These are phyloP conservation scores for Rhypophila decipiens DNA, from an alignment of 495 filamentous ascomycete species.

Conservation along the genomic window DNA sequence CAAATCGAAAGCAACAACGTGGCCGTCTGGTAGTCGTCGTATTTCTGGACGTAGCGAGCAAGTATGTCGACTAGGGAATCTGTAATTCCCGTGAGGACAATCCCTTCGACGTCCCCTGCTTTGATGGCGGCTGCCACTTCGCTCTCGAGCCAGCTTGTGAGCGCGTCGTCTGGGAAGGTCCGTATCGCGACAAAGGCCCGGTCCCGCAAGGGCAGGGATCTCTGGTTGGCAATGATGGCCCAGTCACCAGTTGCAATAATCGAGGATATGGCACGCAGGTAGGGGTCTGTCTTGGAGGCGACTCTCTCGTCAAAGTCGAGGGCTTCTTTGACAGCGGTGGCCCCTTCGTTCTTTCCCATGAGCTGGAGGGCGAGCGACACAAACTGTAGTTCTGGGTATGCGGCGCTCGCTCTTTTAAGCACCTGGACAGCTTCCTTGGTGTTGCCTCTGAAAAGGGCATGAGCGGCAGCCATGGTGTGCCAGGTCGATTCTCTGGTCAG, in stretches of 20 bases:
- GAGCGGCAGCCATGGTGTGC: constrained; percentile 75
- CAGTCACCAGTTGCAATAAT: constrained; percentile 85
- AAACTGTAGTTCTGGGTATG: constrained; percentile 44
- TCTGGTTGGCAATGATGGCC: constrained; percentile 73
- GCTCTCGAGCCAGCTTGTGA: constrained; percentile 63
- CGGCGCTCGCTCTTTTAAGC: constrained; percentile 41
- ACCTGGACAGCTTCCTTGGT: constrained; percentile 50
- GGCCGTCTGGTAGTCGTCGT: constrained; percentile 83
- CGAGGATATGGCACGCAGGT: constrained; percentile 86
- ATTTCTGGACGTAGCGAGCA: constrained; percentile 80
- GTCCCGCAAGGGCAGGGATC: constrained; percentile 75
- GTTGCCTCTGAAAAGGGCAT: constrained; percentile 69
- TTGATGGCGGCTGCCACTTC: constrained; percentile 57
- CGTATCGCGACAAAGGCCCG: constrained; percentile 81
- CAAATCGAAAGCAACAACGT: constrained; percentile 77
- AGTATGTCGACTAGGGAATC: constrained; percentile 76
- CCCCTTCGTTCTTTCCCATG: constrained; percentile 31
- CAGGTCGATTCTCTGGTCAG: constrained; percentile 58
- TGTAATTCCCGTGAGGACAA: constrained; percentile 80
- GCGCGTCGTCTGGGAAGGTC: constrained; percentile 71
- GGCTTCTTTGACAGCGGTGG: constrained; percentile 22
- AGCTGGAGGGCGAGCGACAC: constrained; percentile 49
- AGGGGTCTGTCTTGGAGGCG: constrained; percentile 62
- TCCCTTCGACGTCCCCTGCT: constrained; percentile 79
- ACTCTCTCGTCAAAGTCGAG: constrained; percentile 42